A percentile compares a stretch with the other conserved stretches of the same genome.
These are phyloP conservation scores for Pythium utonaiense DNA, from an alignment of 352 stramenopile species.

Conservation along the genomic window DNA sequence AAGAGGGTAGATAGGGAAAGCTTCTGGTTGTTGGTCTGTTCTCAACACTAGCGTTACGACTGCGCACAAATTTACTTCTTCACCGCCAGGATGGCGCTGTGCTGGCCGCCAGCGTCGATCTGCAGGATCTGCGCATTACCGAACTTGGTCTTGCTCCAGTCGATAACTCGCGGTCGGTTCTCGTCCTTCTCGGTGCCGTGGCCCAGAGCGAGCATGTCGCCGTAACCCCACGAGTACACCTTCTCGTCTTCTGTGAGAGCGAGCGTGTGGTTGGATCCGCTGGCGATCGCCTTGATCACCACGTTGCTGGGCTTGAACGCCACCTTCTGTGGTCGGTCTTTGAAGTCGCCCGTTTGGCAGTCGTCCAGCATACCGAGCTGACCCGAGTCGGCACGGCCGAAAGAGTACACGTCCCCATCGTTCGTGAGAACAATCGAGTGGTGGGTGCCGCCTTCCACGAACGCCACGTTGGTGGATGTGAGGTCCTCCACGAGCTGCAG, in stretches of 20 bases:
- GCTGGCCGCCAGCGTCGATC: conserved; percentile 85
- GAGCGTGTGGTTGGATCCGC: conserved; percentile 88
- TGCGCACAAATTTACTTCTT: conserved; percentile 3
- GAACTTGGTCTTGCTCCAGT: conserved; percentile 73
- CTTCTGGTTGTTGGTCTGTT: neutral
- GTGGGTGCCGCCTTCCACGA: conserved; percentile 89
- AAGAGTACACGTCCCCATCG: conserved; percentile 88
- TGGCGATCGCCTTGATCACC: conserved; percentile 47
- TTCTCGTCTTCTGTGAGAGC: conserved; percentile 68
- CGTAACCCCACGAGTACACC: conserved; percentile 91
- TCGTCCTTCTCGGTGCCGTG: conserved; percentile 85
- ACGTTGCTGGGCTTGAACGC: conserved; percentile 35
- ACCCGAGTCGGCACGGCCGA: conserved; percentile 92
- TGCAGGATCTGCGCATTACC: conserved; percentile 59
- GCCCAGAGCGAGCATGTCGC: conserved; percentile 89
- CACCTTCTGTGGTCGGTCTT: conserved; percentile 76
- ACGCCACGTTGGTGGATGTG: conserved; percentile 52
- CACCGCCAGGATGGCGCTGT: conserved; percentile 72
- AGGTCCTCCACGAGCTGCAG: conserved; percentile 77
- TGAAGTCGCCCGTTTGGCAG: conserved; percentile 73
- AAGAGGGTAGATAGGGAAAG: neutral
- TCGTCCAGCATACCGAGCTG: conserved; percentile 87
- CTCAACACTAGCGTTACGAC: neutral
- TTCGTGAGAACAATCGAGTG: conserved; percentile 91
- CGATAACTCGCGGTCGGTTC: conserved; percentile 51